Conservation (phyloP, 2,329 filamentous ascomycete genomes). For the Chaetomium strumarium region DNA sequence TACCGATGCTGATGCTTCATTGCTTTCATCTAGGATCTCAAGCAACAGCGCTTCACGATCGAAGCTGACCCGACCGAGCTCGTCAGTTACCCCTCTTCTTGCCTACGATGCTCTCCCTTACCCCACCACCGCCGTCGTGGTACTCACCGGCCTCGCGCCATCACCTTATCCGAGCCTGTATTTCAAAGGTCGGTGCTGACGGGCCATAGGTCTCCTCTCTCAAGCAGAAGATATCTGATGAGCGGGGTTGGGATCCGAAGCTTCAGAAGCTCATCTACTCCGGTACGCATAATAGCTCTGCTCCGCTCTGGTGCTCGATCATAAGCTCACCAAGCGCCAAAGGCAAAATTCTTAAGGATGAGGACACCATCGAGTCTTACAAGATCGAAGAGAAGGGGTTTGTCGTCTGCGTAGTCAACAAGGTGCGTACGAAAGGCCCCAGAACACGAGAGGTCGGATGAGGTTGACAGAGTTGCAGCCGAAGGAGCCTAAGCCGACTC, state of each 20-base stretch:
- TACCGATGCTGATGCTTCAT: slow-evolving; percentile 17
- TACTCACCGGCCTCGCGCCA: not conserved
- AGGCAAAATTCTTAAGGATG: slow-evolving; percentile 99
- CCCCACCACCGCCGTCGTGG: slow-evolving; percentile 20
- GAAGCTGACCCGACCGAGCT: slow-evolving; percentile 90
- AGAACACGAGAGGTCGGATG: slow-evolving; percentile 24
- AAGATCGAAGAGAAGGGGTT: slow-evolving; percentile 99
- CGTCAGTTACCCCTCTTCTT: slow-evolving; percentile 52
- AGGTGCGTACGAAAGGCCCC: slow-evolving; percentile 50
- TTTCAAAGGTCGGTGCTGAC: slow-evolving; percentile 5
- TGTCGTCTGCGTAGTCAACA: slow-evolving; percentile 96
- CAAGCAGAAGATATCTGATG: slow-evolving; percentile 85
- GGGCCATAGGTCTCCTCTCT: slow-evolving; percentile 64
- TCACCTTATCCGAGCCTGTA: not conserved
- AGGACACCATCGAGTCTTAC: slow-evolving; percentile 92
- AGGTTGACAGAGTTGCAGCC: slow-evolving; percentile 14
- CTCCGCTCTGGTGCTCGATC: not conserved
- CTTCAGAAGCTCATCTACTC: slow-evolving; percentile 97
- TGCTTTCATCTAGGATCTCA: slow-evolving; percentile 68
- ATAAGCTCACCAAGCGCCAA: slow-evolving; percentile 25
- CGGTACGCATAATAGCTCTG: slow-evolving; percentile 49
- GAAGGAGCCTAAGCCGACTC: slow-evolving; percentile 32
- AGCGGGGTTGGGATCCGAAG: slow-evolving; percentile 91
- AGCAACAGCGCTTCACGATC: slow-evolving; percentile 97
- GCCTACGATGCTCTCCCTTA: not conserved